These are phyloP conservation scores for Aureobasidium leucospermi DNA, from an alignment of 2,329 filamentous ascomycete species.

Conservation along the genomic window DNA sequence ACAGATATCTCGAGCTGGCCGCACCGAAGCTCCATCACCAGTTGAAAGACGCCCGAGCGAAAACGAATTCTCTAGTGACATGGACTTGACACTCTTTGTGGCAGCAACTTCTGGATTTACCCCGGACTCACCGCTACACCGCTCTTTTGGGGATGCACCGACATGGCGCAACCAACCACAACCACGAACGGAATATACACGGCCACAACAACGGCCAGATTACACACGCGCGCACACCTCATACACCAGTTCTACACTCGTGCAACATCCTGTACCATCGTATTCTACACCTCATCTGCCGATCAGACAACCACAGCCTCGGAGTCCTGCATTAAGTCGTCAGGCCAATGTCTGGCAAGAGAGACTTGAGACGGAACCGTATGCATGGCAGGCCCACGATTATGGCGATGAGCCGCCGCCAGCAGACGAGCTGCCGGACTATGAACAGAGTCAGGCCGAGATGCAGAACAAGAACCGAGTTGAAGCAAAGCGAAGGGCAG, in stretches of 20 bases:
- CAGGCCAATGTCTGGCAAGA: conserved; percentile 3
- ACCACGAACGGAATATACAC: conserved; percentile 8
- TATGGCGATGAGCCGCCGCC: conserved; percentile 22
- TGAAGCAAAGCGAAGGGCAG: conserved; percentile 37
- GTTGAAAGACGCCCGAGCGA: not conserved
- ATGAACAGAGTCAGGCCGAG: conserved; percentile 41
- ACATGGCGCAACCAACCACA: conserved; percentile 2
- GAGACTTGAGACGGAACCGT: conserved; percentile 10
- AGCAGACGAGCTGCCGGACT: conserved; percentile 39
- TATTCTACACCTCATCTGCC: not conserved
- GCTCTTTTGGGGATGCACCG: not conserved
- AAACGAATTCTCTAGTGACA: conserved; percentile 21
- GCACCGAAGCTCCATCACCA: not conserved
- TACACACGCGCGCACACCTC: conserved; percentile 17
- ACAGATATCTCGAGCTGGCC: not conserved
- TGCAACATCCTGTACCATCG: conserved; percentile 16
- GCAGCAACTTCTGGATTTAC: conserved; percentile 27
- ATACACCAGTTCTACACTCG: conserved; percentile 13
- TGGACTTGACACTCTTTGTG: conserved; percentile 27
- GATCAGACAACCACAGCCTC: conserved; percentile 9
- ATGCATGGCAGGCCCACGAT: conserved; percentile 15
- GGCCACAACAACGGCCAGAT: conserved; percentile 17
- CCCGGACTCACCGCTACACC: conserved; percentile 14
- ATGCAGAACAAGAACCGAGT: conserved; percentile 32
- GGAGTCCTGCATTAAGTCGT: not conserved